Base-by-base conservation (phyloP, 768 basidiomycete species). In the Coprinellus aureogranulatus region DNA sequence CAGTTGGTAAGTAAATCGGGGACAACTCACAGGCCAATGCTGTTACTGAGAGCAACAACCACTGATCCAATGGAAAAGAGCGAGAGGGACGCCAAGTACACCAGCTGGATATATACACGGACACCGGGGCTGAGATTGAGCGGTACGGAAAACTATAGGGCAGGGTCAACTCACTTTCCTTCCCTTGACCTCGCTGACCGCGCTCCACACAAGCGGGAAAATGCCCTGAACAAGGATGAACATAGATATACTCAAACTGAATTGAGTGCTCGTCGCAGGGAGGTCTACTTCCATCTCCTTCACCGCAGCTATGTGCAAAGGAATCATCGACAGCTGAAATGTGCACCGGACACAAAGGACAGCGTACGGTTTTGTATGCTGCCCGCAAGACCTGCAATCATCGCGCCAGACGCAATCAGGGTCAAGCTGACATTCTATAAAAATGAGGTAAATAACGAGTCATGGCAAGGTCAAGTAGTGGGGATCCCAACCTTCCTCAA, bases 191-290 rank as follows among this genome's bases (percentile, higher is more conserved):
- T 93, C 91, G 55, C 86, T 87, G 25, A 87, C 71, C 0, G 83
- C 80, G 54, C 78, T 81, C 90, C 90, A 91, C 3, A 87, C 34
- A 11, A 89, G 63, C 0, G 90, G 91, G 53, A 85, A 70, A 11
- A 73, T 68, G 2, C 91, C 90, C 68, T 92, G 91, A 11, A 89
- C 63, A 2, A 86, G 70, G 57, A 90, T 88, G 68, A 89, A 92
- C n/a, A 87, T 59, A 0, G 89, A 86, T 14, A 92, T 72, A 58
- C 81, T 82, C 68, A 84, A 75, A 59, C 88, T 86, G 57, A 93
- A 85, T 60, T 89, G 78, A 11, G 77, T 69, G 49, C 77, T 73
- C 0, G 82, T 82, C 1, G 90, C 85, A 44, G 81, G 79, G 39
- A 92, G 75, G 20, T 88, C 77, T 2, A 61, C 61, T 61, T 86